These are phyloP conservation scores for Sclerotinia minor DNA, from an alignment of 2,329 filamentous ascomycete species.

Conservation along the genomic window DNA sequence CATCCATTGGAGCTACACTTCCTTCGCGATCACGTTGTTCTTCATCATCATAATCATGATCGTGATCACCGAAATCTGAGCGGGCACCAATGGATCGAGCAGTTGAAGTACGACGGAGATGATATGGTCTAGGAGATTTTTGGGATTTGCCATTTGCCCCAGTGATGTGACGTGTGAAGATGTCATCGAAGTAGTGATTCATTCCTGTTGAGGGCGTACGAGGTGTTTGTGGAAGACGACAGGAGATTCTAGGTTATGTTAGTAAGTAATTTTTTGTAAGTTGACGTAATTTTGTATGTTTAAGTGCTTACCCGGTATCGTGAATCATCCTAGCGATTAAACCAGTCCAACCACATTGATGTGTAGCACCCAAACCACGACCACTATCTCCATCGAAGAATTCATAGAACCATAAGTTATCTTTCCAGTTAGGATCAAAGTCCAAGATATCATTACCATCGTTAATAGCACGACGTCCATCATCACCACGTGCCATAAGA, in stretches of 20 bases:
- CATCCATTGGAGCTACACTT: slow-evolving; percentile 52
- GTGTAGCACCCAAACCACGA: slow-evolving; percentile 84
- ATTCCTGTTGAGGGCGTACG: slow-evolving; percentile 81
- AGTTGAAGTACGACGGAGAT: slow-evolving; percentile 76
- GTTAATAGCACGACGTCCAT: slow-evolving; percentile 87
- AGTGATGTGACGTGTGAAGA: slow-evolving; percentile 62
- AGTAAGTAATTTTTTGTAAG: slow-evolving; percentile 40
- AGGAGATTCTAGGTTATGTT: slow-evolving; percentile 66
- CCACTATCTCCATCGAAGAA: slow-evolving; percentile 95
- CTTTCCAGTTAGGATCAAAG: slow-evolving; percentile 90
- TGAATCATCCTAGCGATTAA: slow-evolving; percentile 96
- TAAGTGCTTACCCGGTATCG: slow-evolving; percentile 77
- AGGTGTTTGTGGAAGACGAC: slow-evolving; percentile 88
- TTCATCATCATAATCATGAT: slow-evolving; percentile 34
- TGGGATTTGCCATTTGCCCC: slow-evolving; percentile 40
- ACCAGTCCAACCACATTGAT: slow-evolving; percentile 96
- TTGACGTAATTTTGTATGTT: no score
- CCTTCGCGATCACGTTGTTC: slow-evolving; percentile 41
- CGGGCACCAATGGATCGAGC: slow-evolving; percentile 79
- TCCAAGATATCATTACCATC: slow-evolving; percentile 81
- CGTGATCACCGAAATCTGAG: slow-evolving; percentile 66
- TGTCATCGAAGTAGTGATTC: slow-evolving; percentile 93
- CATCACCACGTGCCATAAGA: slow-evolving; percentile 79
- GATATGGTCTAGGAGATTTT: slow-evolving; percentile 47
- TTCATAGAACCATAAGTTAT: slow-evolving; percentile 93